Conservation (phyloP, 148 eudicot species). For the Simmondsia chinensis region DNA sequence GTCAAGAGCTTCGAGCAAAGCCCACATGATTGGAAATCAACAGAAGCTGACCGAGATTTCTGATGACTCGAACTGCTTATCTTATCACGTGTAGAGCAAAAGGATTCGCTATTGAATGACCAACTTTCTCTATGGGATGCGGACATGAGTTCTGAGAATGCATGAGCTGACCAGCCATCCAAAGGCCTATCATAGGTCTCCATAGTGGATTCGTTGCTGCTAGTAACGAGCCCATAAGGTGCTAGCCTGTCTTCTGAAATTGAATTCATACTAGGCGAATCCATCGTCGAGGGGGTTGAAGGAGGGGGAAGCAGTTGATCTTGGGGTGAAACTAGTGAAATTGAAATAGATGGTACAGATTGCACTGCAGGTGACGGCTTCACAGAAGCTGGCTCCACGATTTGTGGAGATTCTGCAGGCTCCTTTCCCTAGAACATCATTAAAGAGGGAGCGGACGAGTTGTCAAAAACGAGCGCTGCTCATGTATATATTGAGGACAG, state of each 20-base stretch:
- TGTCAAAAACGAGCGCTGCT: no score
- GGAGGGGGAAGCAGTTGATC: slow-evolving; percentile 21
- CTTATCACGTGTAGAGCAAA: slow-evolving; percentile 34
- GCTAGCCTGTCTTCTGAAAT: slow-evolving; percentile 35
- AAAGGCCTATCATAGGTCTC: slow-evolving; percentile 26
- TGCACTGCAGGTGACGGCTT: slow-evolving; percentile 20
- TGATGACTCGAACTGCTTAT: slow-evolving; percentile 32
- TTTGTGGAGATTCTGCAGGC: slow-evolving; percentile 16
- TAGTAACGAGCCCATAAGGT: slow-evolving; percentile 28
- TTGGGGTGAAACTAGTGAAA: slow-evolving; percentile 15
- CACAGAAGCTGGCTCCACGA: slow-evolving; percentile 10
- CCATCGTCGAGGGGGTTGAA: slow-evolving; percentile 31
- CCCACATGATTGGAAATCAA: slow-evolving; percentile 33
- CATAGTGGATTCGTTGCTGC: slow-evolving; percentile 22
- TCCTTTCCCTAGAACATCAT: slow-evolving; percentile 13
- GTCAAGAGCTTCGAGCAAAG: slow-evolving; percentile 29
- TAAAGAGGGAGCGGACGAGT: no score
- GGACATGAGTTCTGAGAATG: slow-evolving; percentile 38
- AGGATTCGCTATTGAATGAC: slow-evolving; percentile 39
- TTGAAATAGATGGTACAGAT: slow-evolving; percentile 24
- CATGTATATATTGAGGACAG: no score
- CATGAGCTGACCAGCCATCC: slow-evolving; percentile 43
- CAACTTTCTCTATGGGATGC: slow-evolving; percentile 39
- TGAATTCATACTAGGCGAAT: slow-evolving; percentile 36
- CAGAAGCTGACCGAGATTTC: slow-evolving; percentile 30